Evolutionary conservation across 768 basidiomycete genomes (phyloP), one percentile per base, ranked within the genome.

Genomic region (Leucocoprinus leucothites): DNA sequence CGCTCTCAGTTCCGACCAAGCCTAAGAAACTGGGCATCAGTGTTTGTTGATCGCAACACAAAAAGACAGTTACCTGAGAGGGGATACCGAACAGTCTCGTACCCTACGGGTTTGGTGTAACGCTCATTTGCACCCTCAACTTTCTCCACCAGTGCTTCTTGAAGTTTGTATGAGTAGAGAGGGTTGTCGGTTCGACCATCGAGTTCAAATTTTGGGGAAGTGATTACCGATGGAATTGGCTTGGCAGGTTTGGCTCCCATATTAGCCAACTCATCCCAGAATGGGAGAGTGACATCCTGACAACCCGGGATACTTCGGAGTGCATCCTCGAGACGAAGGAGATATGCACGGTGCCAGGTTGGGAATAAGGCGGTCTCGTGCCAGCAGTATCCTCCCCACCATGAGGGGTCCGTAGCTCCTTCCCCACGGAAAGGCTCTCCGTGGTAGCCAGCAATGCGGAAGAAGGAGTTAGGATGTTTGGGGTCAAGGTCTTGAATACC

Each of bases 371-470:
- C 34, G 2, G 34, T 51, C 31, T 9, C 49, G 21, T 51, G 49
- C 49, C 49, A 51, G 49, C 49, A 51, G 36, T 51, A 51, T 16
- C 49, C 49, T 36, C 49, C 49, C 49, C 49, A 51, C 49, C 49
- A 51, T 24, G 13, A 16, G 9, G 49, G 49, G 18, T 51, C 18
- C 18, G 35, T 51, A 3, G 9, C 34, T 51, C 49, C 49, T 42
- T 28, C 31, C n/a, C 49, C 49, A 38, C 49, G 34, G 49, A 36
- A 51, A 51, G 49, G 49, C 35, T 21, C 18, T 35, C 49, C 49
- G 34, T 51, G 49, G 6, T 21, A 42, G 21, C 49, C 24, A 19
- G 18, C 28, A 22, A 51, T 35, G 35, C 25, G 19, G 24, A 51
- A 51, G 40, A 51, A 51, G 13, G 49, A 51, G 34, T 51, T 51